These are phyloP conservation scores for Babesia ovata DNA, from an alignment of 169 alveolate species.

Conservation along the genomic window DNA sequence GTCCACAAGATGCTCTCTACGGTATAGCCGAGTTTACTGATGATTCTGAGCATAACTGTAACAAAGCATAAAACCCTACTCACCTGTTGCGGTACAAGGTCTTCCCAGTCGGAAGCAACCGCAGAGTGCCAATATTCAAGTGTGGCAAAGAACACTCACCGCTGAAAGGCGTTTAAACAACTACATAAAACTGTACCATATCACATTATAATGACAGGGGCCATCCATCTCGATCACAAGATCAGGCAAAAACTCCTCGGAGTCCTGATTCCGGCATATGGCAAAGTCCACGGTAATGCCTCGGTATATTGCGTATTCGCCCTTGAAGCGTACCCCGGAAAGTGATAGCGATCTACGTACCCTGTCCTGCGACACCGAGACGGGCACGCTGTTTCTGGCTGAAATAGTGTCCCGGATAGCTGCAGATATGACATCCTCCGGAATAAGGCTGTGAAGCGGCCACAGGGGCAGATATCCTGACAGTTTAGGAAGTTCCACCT, in stretches of 20 bases:
- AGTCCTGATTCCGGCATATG: conserved; percentile 1
- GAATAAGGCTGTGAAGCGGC: conserved; percentile 4
- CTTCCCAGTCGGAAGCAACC: conserved; percentile 29
- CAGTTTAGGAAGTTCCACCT: conserved; percentile 3
- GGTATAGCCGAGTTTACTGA: conserved; percentile 43
- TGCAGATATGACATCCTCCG: conserved; percentile 21
- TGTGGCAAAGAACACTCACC: conserved; percentile 5
- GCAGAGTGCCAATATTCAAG: conserved; percentile 4
- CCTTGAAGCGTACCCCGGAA: conserved; percentile 18
- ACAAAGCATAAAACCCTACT: background rate
- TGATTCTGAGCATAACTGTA: background rate
- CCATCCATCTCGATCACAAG: conserved; percentile 68
- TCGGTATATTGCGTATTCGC: conserved; percentile 42
- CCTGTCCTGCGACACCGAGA: conserved; percentile 60
- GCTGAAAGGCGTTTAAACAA: background rate
- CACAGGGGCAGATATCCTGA: background rate
- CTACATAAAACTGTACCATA: conserved; percentile 5
- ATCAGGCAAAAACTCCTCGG: conserved; percentile 22
- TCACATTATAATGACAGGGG: conserved; percentile 61
- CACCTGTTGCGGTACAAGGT: conserved; percentile 37
- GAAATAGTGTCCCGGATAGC: conserved; percentile 12
- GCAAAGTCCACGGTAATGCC: conserved; percentile 57
- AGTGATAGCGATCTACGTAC: conserved; percentile 36
- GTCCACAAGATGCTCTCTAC: conserved; percentile 53
- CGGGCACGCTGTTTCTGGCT: background rate